These are phyloP conservation scores for Globisporangium yorkense DNA, from an alignment of 352 stramenopile species.

Conservation along the genomic window DNA sequence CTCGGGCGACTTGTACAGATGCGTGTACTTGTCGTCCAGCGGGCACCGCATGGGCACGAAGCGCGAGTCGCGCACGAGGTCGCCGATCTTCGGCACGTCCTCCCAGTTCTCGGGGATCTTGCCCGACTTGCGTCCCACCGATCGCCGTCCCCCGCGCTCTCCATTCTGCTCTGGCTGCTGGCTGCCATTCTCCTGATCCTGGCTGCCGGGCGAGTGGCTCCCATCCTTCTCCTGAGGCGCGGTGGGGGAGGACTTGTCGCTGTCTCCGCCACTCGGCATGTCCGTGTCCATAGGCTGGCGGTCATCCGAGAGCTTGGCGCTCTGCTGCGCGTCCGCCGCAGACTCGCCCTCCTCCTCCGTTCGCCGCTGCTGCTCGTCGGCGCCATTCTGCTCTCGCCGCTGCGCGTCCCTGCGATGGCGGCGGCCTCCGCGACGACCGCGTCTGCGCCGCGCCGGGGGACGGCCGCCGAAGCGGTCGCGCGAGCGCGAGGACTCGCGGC, in stretches of 20 bases:
- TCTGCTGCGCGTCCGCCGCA: background rate
- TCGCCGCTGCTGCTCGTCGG: background rate
- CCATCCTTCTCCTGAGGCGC: background rate
- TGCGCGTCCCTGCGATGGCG: constrained; percentile 2
- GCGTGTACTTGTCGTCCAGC: constrained; percentile 58
- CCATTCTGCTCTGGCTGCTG: background rate
- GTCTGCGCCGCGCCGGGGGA: background rate
- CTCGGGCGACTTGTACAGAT: constrained; percentile 26
- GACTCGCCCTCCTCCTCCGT: background rate
- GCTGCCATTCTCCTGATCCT: background rate
- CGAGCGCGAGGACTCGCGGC: constrained; percentile 10
- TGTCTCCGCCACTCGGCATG: background rate
- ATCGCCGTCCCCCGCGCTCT: constrained; percentile 3
- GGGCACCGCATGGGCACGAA: constrained; percentile 71
- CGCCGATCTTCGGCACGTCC: constrained; percentile 73
- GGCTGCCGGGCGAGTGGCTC: background rate
- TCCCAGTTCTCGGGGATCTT: constrained; percentile 76
- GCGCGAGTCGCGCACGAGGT: constrained; percentile 37
- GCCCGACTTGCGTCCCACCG: background rate
- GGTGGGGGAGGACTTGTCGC: background rate
- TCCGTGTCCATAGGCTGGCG: background rate
- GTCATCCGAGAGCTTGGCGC: background rate
- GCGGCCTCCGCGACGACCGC: constrained; percentile 2
- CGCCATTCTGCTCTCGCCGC: background rate
- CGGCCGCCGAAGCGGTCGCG: constrained; percentile 6